phyloP scores from a whole-genome alignment of 352 stramenopile species.

The Phytophthora pseudosyringae region DNA sequence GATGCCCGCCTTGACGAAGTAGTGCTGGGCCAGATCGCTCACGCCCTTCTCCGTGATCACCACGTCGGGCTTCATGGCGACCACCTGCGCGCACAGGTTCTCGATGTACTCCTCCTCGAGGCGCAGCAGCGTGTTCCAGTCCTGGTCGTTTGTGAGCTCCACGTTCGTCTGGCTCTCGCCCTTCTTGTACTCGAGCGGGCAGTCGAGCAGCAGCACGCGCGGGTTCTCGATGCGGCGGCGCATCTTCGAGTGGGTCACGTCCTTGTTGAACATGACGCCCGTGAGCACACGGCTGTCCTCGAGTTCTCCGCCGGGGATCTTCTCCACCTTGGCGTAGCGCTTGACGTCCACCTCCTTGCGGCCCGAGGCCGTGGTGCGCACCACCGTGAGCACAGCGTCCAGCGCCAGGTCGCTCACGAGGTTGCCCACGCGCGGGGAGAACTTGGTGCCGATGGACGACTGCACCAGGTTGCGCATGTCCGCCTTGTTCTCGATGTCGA shows the following conservation, averaged over 20 bases:
- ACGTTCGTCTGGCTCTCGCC: conserved; percentile 97
- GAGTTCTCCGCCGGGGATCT: conserved; percentile 98
- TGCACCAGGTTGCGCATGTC: conserved; percentile 97
- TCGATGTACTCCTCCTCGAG: conserved; percentile 99
- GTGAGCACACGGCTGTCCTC: conserved; percentile 95
- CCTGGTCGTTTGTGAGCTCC: conserved; percentile 98
- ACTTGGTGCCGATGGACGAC: conserved; percentile 98
- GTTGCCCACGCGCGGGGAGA: conserved; percentile 96
- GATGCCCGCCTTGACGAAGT: conserved; percentile 99
- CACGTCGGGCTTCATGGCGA: conserved; percentile 99
- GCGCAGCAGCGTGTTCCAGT: conserved; percentile 98
- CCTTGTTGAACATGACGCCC: conserved; percentile 99
- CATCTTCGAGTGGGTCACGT: conserved; percentile 99
- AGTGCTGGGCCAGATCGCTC: conserved; percentile 99
- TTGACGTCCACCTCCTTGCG: conserved; percentile 99
- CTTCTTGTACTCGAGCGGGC: conserved; percentile 99
- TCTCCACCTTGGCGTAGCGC: conserved; percentile 99
- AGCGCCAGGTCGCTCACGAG: conserved; percentile 98
- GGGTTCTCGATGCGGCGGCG: conserved; percentile 98
- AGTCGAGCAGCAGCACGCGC: conserved; percentile 98
- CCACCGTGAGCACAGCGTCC: conserved; percentile 96
- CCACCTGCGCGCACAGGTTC: conserved; percentile 99
- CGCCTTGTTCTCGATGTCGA: conserved; percentile 96
- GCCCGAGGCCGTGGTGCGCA: conserved; percentile 82
- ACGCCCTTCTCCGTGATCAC: conserved; percentile 99